Evolutionary conservation across 2,329 filamentous ascomycete genomes (phyloP).

Genomic region (Colletotrichum eremochloae): DNA sequence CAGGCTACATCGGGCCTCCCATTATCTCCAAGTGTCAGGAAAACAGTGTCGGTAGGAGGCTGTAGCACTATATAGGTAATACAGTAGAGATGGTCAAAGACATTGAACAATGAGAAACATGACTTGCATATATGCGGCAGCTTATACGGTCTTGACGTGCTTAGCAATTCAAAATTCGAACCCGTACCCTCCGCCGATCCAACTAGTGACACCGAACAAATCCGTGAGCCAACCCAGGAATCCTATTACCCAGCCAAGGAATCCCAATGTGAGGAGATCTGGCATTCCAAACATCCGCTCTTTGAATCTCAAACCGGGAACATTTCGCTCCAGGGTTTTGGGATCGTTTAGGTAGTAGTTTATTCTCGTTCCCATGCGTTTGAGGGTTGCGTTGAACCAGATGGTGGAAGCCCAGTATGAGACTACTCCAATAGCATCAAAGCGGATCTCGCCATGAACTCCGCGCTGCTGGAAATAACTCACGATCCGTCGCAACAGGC

Average conservation of each 20-base stretch:
- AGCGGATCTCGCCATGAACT: slow-evolving; percentile 40
- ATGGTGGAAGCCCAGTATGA: slow-evolving; percentile 8
- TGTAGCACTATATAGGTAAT: background rate
- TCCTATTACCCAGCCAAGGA: slow-evolving; percentile 14
- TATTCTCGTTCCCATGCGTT: slow-evolving; percentile 28
- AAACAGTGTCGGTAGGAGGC: background rate
- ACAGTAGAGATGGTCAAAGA: background rate
- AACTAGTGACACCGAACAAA: background rate
- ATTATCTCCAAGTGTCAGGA: too few species aligned
- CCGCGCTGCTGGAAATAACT: slow-evolving; percentile 47
- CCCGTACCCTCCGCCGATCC: slow-evolving; percentile 25
- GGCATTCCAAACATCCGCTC: slow-evolving; percentile 27
- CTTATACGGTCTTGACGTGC: background rate
- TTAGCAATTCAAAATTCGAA: slow-evolving; percentile 20
- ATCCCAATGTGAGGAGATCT: slow-evolving; percentile 2
- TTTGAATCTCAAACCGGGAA: slow-evolving; percentile 24
- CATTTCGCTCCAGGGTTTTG: slow-evolving; percentile 9
- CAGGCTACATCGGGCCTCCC: background rate
- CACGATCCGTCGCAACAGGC: slow-evolving; percentile 46
- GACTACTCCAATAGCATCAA: slow-evolving; percentile 24
- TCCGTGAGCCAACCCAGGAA: slow-evolving; percentile 29
- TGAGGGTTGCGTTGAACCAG: slow-evolving; percentile 16
- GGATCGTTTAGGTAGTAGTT: slow-evolving; percentile 28
- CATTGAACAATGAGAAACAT: background rate
- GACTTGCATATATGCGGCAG: background rate